phyloP scores from a whole-genome alignment of 495 filamentous ascomycete species.

The Neurospora africana region DNA sequence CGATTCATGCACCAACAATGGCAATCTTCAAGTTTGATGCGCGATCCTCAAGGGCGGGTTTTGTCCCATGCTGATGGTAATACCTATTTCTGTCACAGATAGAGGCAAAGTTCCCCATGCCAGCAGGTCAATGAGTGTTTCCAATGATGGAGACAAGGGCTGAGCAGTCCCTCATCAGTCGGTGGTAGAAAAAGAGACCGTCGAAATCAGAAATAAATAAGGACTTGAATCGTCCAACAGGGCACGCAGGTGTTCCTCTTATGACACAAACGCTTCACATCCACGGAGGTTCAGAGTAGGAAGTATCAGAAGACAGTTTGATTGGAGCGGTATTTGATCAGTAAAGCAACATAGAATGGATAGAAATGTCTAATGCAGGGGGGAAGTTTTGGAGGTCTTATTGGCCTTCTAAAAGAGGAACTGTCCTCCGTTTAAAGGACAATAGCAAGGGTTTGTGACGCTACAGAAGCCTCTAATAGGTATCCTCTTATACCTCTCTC shows the following conservation, averaged over 20 bases:
- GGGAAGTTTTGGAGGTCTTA: not conserved
- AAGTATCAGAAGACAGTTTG: not conserved
- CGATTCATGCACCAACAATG: constrained; percentile 50
- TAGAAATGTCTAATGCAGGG: not conserved
- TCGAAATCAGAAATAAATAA: not conserved
- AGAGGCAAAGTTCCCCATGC: not conserved
- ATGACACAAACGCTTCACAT: not conserved
- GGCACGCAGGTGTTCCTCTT: not conserved
- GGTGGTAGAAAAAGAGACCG: not conserved
- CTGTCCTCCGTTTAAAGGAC: no score
- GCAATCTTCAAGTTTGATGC: constrained; percentile 22
- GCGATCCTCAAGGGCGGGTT: constrained; percentile 1
- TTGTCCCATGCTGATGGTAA: not conserved
- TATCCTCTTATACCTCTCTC: no score
- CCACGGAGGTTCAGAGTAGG: not conserved
- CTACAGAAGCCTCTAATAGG: no score
- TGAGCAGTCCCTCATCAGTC: not conserved
- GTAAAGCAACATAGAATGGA: not conserved
- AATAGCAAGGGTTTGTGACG: not conserved
- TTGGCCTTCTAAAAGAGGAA: no score
- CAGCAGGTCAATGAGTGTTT: not conserved
- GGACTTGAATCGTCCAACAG: not conserved
- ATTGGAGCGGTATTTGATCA: not conserved
- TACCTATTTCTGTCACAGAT: not conserved
- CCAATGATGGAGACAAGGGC: not conserved